These are phyloP conservation scores for Blepharisma stoltei DNA, from an alignment of 73 alveolate genomes.

Conservation along the genomic window DNA sequence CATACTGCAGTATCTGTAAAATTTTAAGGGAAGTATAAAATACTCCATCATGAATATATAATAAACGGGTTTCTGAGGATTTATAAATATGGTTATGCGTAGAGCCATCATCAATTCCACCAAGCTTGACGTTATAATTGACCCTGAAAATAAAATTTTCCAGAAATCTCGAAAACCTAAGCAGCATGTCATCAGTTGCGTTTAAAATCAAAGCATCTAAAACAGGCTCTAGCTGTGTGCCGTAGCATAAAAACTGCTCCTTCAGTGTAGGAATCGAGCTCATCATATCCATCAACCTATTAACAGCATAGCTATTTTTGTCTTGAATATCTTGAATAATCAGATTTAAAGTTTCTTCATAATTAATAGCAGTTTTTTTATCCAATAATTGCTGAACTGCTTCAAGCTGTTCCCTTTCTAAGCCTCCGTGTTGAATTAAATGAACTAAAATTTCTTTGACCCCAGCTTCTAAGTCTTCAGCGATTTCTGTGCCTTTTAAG, in stretches of 20 bases:
- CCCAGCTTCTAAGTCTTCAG: background rate
- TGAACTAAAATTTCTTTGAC: background rate
- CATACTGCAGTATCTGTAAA: background rate
- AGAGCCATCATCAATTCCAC: background rate
- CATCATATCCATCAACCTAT: background rate
- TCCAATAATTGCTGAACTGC: background rate
- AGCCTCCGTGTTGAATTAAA: background rate
- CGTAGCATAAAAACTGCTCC: background rate
- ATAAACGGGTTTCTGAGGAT: background rate
- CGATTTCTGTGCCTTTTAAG: background rate
- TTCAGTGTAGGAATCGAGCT: background rate
- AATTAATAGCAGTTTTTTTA: background rate
- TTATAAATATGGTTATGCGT: background rate
- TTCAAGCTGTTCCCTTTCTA: slow-evolving; percentile 1
- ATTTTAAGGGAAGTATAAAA: slow-evolving; percentile 5
- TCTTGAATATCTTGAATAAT: background rate
- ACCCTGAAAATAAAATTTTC: slow-evolving; percentile 12
- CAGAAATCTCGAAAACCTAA: background rate
- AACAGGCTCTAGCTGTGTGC: background rate
- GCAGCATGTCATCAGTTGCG: background rate
- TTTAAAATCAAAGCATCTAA: background rate
- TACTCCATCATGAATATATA: background rate
- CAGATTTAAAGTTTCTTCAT: background rate
- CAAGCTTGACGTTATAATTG: background rate
- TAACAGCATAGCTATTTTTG: background rate